Conservation (phyloP, 352 stramenopile genomes). For the Phytophthora sansomeana region DNA sequence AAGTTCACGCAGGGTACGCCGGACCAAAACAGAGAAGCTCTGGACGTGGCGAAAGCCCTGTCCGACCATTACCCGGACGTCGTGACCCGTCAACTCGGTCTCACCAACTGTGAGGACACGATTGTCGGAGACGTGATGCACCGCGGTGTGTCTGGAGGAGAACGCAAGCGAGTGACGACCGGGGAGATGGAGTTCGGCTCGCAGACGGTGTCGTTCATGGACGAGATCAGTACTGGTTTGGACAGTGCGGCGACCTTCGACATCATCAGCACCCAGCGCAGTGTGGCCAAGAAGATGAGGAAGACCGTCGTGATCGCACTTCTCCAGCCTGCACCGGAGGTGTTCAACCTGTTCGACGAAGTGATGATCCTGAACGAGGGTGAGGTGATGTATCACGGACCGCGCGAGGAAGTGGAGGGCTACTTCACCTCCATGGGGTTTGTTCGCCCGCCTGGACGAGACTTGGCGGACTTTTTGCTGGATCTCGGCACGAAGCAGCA, state of each 20-base stretch:
- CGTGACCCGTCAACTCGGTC: constrained; percentile 47
- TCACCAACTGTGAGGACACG: constrained; percentile 57
- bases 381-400: constrained; percentile 50
- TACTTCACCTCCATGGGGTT: constrained; percentile 86
- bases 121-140: constrained; percentile 62
- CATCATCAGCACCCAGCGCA: constrained; percentile 50
- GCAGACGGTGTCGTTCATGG: constrained; percentile 76
- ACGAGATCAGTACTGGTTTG: constrained; percentile 72
- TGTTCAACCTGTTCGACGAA: constrained; percentile 56
- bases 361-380: constrained; percentile 56
- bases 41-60: constrained; percentile 25
- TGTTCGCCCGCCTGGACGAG: constrained; percentile 46
- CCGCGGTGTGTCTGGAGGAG: constrained; percentile 79
- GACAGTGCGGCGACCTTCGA: constrained; percentile 62
- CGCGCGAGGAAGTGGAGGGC: constrained; percentile 50
- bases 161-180: constrained; percentile 90
- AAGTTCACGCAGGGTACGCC: constrained; percentile 45
- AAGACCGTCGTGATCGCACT: constrained; percentile 72
- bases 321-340: constrained; percentile 78
- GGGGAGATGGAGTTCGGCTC: constrained; percentile 86
- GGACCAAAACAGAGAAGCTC: constrained; percentile 32
- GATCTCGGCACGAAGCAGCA: constrained; percentile 50
- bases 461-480: constrained; percentile 52
- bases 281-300: constrained; percentile 47
- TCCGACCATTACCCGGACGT: constrained; percentile 52